phyloP scores from a whole-genome alignment of 805 yeast genomes.

The Candida ortonii region DNA sequence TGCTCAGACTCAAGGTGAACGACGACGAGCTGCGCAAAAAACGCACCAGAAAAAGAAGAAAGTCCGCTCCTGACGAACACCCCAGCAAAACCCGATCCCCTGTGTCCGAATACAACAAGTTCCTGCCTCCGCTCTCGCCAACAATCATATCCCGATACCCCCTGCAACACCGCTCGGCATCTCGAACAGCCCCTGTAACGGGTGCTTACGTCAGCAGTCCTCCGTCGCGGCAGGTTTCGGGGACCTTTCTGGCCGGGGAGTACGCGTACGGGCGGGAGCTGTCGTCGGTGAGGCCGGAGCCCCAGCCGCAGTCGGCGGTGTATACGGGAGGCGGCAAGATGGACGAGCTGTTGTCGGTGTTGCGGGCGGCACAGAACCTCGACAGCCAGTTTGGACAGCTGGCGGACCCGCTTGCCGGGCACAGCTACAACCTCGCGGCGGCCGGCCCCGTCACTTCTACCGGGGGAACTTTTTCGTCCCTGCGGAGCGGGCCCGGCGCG shows the following conservation, averaged over 20 bases:
- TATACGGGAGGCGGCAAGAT: constrained; percentile 9
- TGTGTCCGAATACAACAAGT: constrained; percentile 10
- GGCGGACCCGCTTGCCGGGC: constrained; percentile 11
- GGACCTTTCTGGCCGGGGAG: constrained; percentile 1
- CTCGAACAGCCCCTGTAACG: constrained; percentile 1
- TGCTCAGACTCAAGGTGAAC: constrained; percentile 42
- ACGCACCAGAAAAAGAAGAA: constrained; percentile 22
- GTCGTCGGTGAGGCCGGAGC: background rate
- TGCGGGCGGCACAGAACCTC: constrained; percentile 26
- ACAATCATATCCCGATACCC: constrained; percentile 14
- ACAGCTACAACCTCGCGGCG: constrained; percentile 7
- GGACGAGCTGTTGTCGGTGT: constrained; percentile 26
- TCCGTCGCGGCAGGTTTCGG: constrained; percentile 5
- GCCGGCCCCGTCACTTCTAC: constrained; percentile 3
- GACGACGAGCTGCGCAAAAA: constrained; percentile 28
- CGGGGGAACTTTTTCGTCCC: background rate
- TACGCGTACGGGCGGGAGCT: constrained; percentile 3
- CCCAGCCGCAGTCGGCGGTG: constrained; percentile 1
- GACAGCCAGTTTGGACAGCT: constrained; percentile 11
- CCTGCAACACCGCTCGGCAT: background rate
- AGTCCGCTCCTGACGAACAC: constrained; percentile 4
- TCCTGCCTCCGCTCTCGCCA: constrained; percentile 19
- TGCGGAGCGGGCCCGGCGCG: constrained; percentile 1
- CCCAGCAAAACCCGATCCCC: constrained; percentile 6
- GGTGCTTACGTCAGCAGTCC: constrained; percentile 4